Evolutionary conservation across 225 moss, liverwort and hornwort species (phyloP), one percentile per base, ranked within the genome.

Genomic region (Antitrichia curtipendula): DNA sequence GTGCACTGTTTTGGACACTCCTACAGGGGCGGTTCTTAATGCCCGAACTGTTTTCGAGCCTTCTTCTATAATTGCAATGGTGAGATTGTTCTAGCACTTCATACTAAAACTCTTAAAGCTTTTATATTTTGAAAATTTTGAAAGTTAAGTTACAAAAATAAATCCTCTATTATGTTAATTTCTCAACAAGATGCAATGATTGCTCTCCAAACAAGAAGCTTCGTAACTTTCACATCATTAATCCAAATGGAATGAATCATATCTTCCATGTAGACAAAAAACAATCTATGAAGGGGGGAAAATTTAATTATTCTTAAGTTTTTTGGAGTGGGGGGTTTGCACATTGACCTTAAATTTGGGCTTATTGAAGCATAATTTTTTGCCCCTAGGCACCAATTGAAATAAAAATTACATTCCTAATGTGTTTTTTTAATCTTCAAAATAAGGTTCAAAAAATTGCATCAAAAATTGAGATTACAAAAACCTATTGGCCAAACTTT

Each of bases 371-470:
- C 8, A 40, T 40, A 69, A 1, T 0, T 40, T 25, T 25, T 41
- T 24, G 20, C 41, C 25, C 8, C 8, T 2, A 4, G 3, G 4
- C 8, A 13, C 3, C 0, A 0, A 24, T 40, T 69, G 13, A 70
- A 41, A 70, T n/a, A 41, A 70, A 40, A 70, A 22, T 70, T 25
- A 9, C 7, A 16, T 27, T 27, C 5, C 27, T 43, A 40, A 41
- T 40, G 8, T 24, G 1, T 40, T 70, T 40, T 69, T 41, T 8
- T 41, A n/a, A 40, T 41, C 8, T 69, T 23, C 6, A n/a, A 68
- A 38, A 29, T n/a, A 22, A 13, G 1, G 7, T 40, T 69, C 22
- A 13, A 40, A 68, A 40, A 15, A 2, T 69, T 25, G 2, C 5
- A 0, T 16, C 25, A 27, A 41, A 27, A 27, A 16, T 41, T 5